Conservation (phyloP, 228 moss, liverwort and hornwort species). For the Sphagnum magellanicum region DNA sequence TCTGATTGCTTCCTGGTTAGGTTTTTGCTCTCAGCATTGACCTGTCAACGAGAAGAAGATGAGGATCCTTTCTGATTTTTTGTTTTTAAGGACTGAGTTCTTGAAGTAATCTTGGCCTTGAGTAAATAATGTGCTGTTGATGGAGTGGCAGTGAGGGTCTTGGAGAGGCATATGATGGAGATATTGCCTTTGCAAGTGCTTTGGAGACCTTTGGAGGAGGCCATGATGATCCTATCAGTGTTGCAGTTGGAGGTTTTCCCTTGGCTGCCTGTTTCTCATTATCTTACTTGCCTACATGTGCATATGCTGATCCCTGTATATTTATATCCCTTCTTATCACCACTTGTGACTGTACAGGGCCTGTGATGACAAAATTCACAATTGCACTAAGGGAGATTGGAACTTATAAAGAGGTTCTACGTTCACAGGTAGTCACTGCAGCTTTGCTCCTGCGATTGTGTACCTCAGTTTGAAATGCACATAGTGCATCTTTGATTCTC, state of each 20-base stretch:
- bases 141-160: conserved; percentile 57
- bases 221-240: conserved; percentile 95
- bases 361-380: conserved; percentile 98
- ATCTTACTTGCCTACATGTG: neutral
- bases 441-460: too few relatives aligned
- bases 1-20: too few relatives aligned
- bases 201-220: conserved; percentile 93
- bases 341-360: conserved; percentile 31
- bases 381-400: conserved; percentile 95
- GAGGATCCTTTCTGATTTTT: too few relatives aligned
- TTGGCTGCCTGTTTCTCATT: neutral
- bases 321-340: neutral
- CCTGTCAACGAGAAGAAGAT: too few relatives aligned
- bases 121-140: too few relatives aligned
- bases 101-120: too few relatives aligned
- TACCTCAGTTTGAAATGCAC: too few relatives aligned
- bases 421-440: conserved; percentile 51
- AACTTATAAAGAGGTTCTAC: conserved; percentile 92
- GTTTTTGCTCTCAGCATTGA: too few relatives aligned
- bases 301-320: neutral
- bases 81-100: too few relatives aligned
- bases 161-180: conserved; percentile 88
- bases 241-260: conserved; percentile 76
- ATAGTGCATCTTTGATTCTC: too few relatives aligned
- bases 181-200: conserved; percentile 84